These are phyloP conservation scores for Monotropa hypopitys DNA, from an alignment of 179 eudicot genomes.

Conservation along the genomic window DNA sequence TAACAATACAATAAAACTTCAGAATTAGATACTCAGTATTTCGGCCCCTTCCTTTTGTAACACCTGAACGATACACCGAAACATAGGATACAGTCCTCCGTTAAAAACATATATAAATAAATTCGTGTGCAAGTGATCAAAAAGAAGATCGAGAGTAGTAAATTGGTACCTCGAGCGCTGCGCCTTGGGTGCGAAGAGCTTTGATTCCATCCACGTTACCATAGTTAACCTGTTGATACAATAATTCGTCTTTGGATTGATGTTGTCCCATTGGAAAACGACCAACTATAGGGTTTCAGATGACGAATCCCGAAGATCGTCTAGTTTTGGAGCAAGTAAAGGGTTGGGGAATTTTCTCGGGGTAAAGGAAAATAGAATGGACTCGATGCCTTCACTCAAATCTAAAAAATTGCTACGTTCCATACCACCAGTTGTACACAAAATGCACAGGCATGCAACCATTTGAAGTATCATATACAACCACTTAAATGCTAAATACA, in stretches of 20 bases:
- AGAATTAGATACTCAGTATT: no score
- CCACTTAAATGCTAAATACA: no score
- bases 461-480: no score
- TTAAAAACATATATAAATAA: not conserved
- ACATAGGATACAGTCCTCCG: not conserved
- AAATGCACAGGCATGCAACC: no score
- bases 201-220: conserved; percentile 61
- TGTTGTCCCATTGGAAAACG: conserved; percentile 50
- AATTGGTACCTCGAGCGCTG: conserved; percentile 66
- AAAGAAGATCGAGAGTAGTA: not conserved
- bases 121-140: not conserved
- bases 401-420: no score
- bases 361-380: not conserved
- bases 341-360: not conserved
- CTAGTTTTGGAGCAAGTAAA: not conserved
- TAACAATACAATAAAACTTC: no score
- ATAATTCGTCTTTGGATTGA: conserved; percentile 68
- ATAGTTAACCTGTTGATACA: conserved; percentile 63
- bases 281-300: not conserved
- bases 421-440: no score
- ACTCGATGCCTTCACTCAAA: no score
- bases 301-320: not conserved
- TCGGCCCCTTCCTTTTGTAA: not conserved
- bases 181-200: conserved; percentile 63
- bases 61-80: not conserved